phyloP scores from a whole-genome alignment of 2,329 filamentous ascomycete genomes.

The Dactylellina haptotyla region DNA sequence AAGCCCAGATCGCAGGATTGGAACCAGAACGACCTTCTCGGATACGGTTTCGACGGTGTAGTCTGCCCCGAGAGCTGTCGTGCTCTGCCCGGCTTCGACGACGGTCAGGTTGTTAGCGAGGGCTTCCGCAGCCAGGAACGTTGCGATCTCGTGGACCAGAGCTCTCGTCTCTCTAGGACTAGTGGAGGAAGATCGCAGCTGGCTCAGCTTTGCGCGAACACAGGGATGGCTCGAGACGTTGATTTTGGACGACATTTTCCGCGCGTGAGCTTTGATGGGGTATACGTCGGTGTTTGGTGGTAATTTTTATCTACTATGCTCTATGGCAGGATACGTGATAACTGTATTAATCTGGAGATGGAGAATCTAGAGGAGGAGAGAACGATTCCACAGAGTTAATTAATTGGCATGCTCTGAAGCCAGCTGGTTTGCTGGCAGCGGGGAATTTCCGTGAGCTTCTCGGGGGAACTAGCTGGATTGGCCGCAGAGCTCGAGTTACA shows the following conservation, averaged over 20 bases:
- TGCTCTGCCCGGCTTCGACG: conserved; percentile 72
- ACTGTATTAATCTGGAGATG: background rate
- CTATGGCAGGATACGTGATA: too few species aligned
- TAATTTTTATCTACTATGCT: too few species aligned
- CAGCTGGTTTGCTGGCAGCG: conserved; percentile 21
- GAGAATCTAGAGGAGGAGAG: background rate
- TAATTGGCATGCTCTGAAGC: conserved; percentile 1
- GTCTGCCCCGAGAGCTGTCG: conserved; percentile 74
- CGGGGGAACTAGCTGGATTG: conserved; percentile 22
- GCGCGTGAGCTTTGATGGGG: too few species aligned
- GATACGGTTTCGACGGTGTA: conserved; percentile 59
- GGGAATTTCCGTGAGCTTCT: conserved; percentile 35
- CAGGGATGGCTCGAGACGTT: conserved; percentile 89
- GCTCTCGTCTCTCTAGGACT: conserved; percentile 79
- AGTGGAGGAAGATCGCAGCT: conserved; percentile 79
- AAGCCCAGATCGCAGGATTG: conserved; percentile 90
- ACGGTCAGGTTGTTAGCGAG: conserved; percentile 72
- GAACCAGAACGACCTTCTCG: conserved; percentile 80
- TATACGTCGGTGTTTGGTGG: too few species aligned
- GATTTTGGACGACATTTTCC: conserved; percentile 65
- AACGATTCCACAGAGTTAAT: background rate
- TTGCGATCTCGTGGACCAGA: conserved; percentile 84
- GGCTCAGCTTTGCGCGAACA: conserved; percentile 85
- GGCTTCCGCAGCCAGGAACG: conserved; percentile 84
- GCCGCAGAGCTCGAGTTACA: conserved; percentile 11